A percentile compares a stretch with the other conserved stretches of the same genome.
Conservation (phyloP, 257 asterid genomes). For the Solanum medicagineum region DNA sequence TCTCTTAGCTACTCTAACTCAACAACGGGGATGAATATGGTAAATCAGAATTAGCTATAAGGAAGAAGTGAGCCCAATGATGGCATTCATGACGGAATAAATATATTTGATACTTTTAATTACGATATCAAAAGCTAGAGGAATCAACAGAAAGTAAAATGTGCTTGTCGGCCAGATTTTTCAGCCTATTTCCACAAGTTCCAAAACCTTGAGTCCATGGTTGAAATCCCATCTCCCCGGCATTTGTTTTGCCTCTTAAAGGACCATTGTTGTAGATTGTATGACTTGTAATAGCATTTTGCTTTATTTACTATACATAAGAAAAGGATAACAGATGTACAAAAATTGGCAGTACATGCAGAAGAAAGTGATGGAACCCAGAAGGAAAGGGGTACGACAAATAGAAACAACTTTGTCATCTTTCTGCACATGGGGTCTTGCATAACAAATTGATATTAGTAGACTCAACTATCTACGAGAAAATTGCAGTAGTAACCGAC, state of each 20-base stretch:
- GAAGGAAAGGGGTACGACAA: neutral
- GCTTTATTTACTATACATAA: neutral
- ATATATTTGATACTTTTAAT: neutral
- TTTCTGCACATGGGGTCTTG: neutral
- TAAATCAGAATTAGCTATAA: neutral
- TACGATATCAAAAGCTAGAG: neutral
- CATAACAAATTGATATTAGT: neutral
- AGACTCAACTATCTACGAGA: neutral
- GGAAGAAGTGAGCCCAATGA: neutral
- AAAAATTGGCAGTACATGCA: neutral
- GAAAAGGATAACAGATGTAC: neutral
- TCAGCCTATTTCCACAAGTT: neutral
- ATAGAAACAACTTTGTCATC: neutral
- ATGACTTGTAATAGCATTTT: neutral
- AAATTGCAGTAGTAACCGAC: neutral
- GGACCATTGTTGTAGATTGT: neutral
- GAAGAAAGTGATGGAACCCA: neutral
- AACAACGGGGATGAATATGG: neutral
- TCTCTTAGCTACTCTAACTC: neutral
- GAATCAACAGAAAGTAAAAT: neutral
- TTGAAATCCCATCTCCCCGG: neutral
- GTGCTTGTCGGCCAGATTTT: neutral
- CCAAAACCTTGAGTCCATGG: neutral
- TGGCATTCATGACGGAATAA: neutral
- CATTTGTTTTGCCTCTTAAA: neutral